phyloP scores from a whole-genome alignment of 1,284 basidiomycete species.

The Irpex rosettiformis region DNA sequence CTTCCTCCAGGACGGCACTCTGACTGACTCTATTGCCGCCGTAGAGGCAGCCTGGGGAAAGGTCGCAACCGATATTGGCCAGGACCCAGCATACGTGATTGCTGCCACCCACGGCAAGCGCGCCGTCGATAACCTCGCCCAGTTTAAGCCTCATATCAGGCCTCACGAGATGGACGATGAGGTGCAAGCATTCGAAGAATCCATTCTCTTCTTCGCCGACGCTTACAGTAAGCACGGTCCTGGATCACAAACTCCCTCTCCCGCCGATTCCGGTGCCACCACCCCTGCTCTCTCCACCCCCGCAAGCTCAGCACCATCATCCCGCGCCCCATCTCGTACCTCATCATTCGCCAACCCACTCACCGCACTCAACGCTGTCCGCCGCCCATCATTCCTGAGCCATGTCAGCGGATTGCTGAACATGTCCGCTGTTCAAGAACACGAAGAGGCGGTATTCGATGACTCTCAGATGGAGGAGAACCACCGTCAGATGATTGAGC shows the following conservation, averaged over 20 bases:
- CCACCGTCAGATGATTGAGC: slow-evolving; percentile 32
- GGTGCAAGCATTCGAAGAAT: slow-evolving; percentile 65
- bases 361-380: slow-evolving; percentile 27
- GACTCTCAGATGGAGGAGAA: slow-evolving; percentile 37
- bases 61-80: slow-evolving; percentile 66
- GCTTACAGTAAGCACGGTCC: slow-evolving; percentile 48
- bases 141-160: slow-evolving; percentile 41
- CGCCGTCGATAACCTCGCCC: slow-evolving; percentile 46
- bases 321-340: slow-evolving; percentile 34
- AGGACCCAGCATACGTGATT: slow-evolving; percentile 62
- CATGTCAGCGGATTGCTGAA: slow-evolving; percentile 44
- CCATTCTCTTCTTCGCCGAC: slow-evolving; percentile 72
- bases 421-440: slow-evolving; percentile 38
- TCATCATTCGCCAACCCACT: slow-evolving; percentile 35
- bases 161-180: slow-evolving; percentile 64
- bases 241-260: slow-evolving; percentile 30
- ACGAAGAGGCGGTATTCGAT: slow-evolving; percentile 32
- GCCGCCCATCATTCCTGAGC: slow-evolving; percentile 48
- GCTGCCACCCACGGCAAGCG: slow-evolving; percentile 75
- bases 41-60: slow-evolving; percentile 79
- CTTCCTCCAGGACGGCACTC: slow-evolving; percentile 55
- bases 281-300: slow-evolving; percentile 27
- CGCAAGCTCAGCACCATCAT: slow-evolving; percentile 39
- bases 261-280: slow-evolving; percentile 20
- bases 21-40: slow-evolving; percentile 73